Conservation (phyloP, 2,329 filamentous ascomycete genomes). For the Graphilbum sp. region DNA sequence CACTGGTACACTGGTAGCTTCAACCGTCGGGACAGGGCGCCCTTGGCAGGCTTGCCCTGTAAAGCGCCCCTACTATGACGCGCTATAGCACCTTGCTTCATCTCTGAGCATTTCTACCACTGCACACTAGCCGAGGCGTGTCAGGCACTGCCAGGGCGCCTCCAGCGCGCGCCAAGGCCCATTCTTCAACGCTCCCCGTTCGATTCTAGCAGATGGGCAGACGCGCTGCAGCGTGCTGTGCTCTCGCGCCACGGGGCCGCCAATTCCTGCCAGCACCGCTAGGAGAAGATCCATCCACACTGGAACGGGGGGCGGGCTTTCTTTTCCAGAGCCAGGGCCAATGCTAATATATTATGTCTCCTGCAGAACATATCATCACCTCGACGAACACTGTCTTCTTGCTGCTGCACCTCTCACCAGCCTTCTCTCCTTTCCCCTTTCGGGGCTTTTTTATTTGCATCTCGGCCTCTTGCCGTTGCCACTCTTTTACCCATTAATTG, state of each 20-base stretch:
- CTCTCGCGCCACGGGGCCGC: no score
- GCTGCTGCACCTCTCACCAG: slow-evolving; percentile 11
- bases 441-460: slow-evolving; percentile 21
- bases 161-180: neutral
- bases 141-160: neutral
- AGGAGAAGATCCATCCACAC: neutral
- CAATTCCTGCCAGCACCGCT: no score
- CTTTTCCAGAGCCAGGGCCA: neutral
- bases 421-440: slow-evolving; percentile 9
- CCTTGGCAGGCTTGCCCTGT: no score
- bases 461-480: slow-evolving; percentile 34
- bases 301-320: neutral
- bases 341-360: slow-evolving; percentile 11
- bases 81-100: neutral
- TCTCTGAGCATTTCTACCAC: neutral
- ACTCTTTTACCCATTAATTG: slow-evolving; percentile 32
- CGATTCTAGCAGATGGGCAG: neutral
- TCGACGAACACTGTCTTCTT: slow-evolving; percentile 20
- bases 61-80: neutral
- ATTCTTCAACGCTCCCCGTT: slow-evolving; percentile 1
- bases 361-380: slow-evolving; percentile 22
- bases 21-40: no score
- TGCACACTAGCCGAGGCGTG: neutral
- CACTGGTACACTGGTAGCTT: no score
- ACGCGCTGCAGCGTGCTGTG: neutral